These are phyloP conservation scores for Nemania diffusa DNA, from an alignment of 2,329 filamentous ascomycete genomes.

Conservation along the genomic window DNA sequence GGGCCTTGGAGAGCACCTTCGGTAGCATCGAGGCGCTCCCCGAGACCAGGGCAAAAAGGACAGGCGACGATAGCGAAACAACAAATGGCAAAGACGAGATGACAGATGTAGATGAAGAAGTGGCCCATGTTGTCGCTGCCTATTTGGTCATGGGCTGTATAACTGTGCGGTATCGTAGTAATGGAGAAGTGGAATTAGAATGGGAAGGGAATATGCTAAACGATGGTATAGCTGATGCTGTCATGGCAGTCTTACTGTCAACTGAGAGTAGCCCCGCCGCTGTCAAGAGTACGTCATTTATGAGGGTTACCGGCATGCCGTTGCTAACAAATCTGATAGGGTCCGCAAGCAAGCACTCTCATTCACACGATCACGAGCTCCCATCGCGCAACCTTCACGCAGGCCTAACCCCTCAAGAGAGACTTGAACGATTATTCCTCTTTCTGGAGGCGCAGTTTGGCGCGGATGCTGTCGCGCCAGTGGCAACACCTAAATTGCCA, in stretches of 20 bases:
- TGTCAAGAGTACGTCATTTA: slow-evolving; percentile 78
- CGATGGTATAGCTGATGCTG: slow-evolving; percentile 96
- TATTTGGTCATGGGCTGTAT: slow-evolving; percentile 91
- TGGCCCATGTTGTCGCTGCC: slow-evolving; percentile 63
- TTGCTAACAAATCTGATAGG: slow-evolving; percentile 53
- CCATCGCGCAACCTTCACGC: slow-evolving; percentile 76
- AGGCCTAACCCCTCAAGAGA: slow-evolving; percentile 76
- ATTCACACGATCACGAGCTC: slow-evolving; percentile 60
- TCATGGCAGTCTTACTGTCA: slow-evolving; percentile 90
- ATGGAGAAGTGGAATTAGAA: slow-evolving; percentile 87
- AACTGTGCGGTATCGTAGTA: slow-evolving; percentile 78
- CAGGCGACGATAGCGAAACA: slow-evolving; percentile 52
- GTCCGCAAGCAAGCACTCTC: slow-evolving; percentile 67
- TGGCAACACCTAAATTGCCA: slow-evolving; percentile 71
- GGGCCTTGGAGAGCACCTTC: slow-evolving; percentile 95
- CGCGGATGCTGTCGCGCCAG: slow-evolving; percentile 80
- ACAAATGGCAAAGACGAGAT: slow-evolving; percentile 49
- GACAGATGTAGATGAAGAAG: slow-evolving; percentile 73
- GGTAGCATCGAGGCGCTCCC: slow-evolving; percentile 80
- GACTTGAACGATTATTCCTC: slow-evolving; percentile 87
- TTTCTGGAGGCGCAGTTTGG: slow-evolving; percentile 98
- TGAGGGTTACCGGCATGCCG: slow-evolving; percentile 5
- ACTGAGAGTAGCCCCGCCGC: slow-evolving; percentile 95
- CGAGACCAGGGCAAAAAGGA: slow-evolving; percentile 59
- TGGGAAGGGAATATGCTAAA: slow-evolving; percentile 99